Evolutionary conservation across 2,329 filamentous ascomycete species (phyloP).

Genomic region (Ciborinia camelliae): DNA sequence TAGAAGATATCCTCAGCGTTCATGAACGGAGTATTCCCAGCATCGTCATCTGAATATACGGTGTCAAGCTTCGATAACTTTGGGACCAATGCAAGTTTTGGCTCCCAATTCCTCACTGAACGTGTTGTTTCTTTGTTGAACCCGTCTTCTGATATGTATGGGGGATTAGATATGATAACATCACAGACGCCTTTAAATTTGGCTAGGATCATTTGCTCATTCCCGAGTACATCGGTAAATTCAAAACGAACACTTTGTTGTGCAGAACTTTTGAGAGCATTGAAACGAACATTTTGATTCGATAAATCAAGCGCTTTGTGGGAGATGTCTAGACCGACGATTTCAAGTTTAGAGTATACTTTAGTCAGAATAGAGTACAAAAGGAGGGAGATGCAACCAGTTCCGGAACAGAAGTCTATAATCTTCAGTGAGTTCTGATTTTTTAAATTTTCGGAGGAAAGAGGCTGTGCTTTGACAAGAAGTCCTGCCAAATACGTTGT

Average conservation of each 20-base stretch:
- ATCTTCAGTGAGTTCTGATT: conserved; percentile 51
- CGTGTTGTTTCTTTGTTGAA: conserved; percentile 62
- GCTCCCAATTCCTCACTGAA: conserved; percentile 80
- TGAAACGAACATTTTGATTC: conserved; percentile 57
- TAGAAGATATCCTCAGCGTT: conserved; percentile 55
- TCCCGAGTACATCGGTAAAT: neutral
- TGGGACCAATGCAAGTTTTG: conserved; percentile 70
- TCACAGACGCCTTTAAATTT: conserved; percentile 22
- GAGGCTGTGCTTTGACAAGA: neutral
- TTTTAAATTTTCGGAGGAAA: neutral
- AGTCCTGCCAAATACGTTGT: conserved; percentile 50
- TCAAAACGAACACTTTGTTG: conserved; percentile 1
- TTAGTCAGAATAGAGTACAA: conserved; percentile 59
- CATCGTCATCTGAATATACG: neutral
- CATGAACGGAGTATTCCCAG: neutral
- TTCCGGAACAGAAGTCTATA: conserved; percentile 85
- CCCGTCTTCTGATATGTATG: conserved; percentile 70
- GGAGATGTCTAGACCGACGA: conserved; percentile 75
- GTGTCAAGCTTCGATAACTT: neutral
- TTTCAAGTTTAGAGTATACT: conserved; percentile 46
- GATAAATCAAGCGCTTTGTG: conserved; percentile 62
- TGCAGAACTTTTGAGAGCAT: conserved; percentile 38
- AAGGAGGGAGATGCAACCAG: conserved; percentile 82
- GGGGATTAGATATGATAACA: conserved; percentile 82
- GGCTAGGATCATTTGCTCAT: neutral